These are phyloP conservation scores for Proteromonas lacertae DNA, from an alignment of 352 stramenopile genomes.

Conservation along the genomic window DNA sequence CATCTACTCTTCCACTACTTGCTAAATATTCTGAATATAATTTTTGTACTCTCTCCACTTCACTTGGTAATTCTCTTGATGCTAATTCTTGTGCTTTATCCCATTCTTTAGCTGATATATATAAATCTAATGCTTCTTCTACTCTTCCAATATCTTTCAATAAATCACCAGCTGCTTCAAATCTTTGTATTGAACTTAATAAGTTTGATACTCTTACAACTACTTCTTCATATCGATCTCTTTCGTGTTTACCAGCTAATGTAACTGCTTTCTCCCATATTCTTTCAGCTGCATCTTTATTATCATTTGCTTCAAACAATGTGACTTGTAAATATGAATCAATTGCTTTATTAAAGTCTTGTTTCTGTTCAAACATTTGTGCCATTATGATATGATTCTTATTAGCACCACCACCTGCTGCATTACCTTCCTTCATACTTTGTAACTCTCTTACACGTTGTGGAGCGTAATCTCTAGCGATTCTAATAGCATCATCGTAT, in stretches of 20 bases:
- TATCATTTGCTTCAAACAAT: slow-evolving; percentile 5
- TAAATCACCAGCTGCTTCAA: slow-evolving; percentile 38
- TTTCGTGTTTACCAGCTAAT: slow-evolving; percentile 38
- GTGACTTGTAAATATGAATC: slow-evolving; percentile 24
- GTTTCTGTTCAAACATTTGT: slow-evolving; percentile 36
- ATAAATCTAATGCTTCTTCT: slow-evolving; percentile 50
- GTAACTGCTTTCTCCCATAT: slow-evolving; percentile 48
- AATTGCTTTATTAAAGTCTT: slow-evolving; percentile 51
- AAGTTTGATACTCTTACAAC: slow-evolving; percentile 40
- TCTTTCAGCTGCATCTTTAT: slow-evolving; percentile 30
- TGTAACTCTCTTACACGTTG: slow-evolving; percentile 33
- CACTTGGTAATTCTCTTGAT: slow-evolving; percentile 6
- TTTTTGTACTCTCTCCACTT: slow-evolving; percentile 9
- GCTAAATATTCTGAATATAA: no score
- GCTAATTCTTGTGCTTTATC: slow-evolving; percentile 15
- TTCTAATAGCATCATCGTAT: slow-evolving; percentile 44
- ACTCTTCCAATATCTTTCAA: slow-evolving; percentile 36
- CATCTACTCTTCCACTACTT: no score
- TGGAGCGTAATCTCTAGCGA: slow-evolving; percentile 47
- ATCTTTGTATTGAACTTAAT: slow-evolving; percentile 31
- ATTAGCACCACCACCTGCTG: slow-evolving; percentile 8
- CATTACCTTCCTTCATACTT: slow-evolving; percentile 3
- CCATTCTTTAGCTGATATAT: slow-evolving; percentile 14
- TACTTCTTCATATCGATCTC: slow-evolving; percentile 38
- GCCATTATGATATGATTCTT: slow-evolving; percentile 18